Base-by-base conservation (phyloP, 2,329 filamentous ascomycete genomes). In the Metarhizium rileyi region DNA sequence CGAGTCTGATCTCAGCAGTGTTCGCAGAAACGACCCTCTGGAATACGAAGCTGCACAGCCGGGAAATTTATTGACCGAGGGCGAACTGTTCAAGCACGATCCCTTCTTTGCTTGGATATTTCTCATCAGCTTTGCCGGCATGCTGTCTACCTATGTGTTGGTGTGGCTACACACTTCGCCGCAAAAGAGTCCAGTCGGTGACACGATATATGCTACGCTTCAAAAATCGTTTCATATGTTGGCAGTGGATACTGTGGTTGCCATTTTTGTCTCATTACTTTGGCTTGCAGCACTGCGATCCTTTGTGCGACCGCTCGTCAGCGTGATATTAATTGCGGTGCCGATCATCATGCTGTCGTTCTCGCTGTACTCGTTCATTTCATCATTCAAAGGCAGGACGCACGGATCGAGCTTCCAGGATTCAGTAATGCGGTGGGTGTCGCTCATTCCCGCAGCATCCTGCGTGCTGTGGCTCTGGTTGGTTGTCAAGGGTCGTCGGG, bases 201-300 rank as follows among this genome's bases (percentile, higher is more conserved):
- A 98, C 66, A 96, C 91, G 1, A 89, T 98, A 51, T 98, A 98
- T 66, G 89, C 86, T 14, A 90, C 88, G 4, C 71, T 98, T 33
- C 84, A 87, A 58, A 82, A 83, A 46, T 96, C 90, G 0, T 93
- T 94, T 61, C 84, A 93, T 61, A 84, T 97, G 56, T 81, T 98
- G 40, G 87, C 88, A 2, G 81, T 93, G 47, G 94, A 97, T 67
- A 97, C 93, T 1, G 66, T 97, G 18, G 84, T 96, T n/a, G 86
- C 93, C 1, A 74, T 96, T 36, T 73, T 94, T 33, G 87, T 97
- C 20, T 91, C 91, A 2, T 74, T 96, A 33, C 67, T 96, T 25
- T 98, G 93, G 93, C 78, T 98, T 53, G 87, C 90, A 1, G 74
- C 94, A 1, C 73, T 98, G 44, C 81, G 89, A 44, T 93, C 90